Evolutionary conservation across 2,329 filamentous ascomycete species (phyloP), one percentile per base, ranked within the genome.

Genomic region (Claviceps sp.): DNA sequence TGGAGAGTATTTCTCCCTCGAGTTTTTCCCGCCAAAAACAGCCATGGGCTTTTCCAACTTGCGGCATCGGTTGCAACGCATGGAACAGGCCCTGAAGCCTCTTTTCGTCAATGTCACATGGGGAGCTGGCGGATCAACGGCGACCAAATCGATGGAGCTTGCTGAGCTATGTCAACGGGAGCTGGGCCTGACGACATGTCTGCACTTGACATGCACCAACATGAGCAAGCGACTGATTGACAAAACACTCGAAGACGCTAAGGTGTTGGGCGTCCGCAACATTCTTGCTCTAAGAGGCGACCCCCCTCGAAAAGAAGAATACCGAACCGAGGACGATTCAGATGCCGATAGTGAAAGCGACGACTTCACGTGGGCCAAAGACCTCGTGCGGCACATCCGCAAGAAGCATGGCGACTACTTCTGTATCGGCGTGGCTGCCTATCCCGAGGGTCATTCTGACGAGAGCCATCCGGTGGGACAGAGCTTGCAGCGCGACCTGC

Each of bases 21-120:
- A 98, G 72, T 98, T 98, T 80, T 98, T 98, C 73, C 93, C 93
- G 59, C 93, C 93, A 56, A 98, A 97, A 75, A 98, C 93, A 46
- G 78, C 85, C 55, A 95, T 95, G 83, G 93, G 93, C 58, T 94
- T 93, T 62, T 85, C 88, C 56, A 98, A 98, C 68, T 81, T 98
- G 51, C 86, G 91, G 65, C 86, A 87, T 57, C 89, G 93, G 64
- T 81, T 98, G 53, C 86, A 94, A 66, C 88, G 93, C 65, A 97
- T 98, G 93, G 83, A 93, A 48, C 82, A 88, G 57, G 90, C 88
- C 14, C 76, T 98, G 53, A 85, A 87, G 14, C 93, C 93, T 44
- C 78, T 97, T 45, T 98, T 98, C 64, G 88, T 98, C 55, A 97
- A 90, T 53, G 89, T 98, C 49, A 98, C 93, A 50, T 98, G 93